Evolutionary conservation across 2,329 filamentous ascomycete genomes (phyloP).

Genomic region (Magnaporthales sp.): DNA sequence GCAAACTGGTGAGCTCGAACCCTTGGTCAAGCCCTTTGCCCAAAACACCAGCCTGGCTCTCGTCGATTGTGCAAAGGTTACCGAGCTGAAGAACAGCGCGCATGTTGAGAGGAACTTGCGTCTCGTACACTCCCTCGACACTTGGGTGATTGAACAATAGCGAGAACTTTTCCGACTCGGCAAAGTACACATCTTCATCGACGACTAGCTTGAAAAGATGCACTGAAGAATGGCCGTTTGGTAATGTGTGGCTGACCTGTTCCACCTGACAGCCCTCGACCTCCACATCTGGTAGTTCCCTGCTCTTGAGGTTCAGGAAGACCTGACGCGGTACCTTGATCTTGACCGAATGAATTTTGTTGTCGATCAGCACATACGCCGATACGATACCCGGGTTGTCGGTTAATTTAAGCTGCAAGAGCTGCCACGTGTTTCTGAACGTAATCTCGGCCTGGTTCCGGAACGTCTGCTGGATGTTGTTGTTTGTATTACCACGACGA

Average conservation of each 20-base stretch:
- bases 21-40: conserved; percentile 89
- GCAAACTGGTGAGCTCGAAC: conserved; percentile 75
- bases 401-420: conserved; percentile 77
- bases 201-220: conserved; percentile 93
- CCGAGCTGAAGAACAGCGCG: conserved; percentile 84
- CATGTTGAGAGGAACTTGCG: conserved; percentile 77
- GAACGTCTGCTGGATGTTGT: conserved; percentile 62
- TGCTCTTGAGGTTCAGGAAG: conserved; percentile 83
- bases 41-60: conserved; percentile 79
- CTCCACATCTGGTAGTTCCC: conserved; percentile 80
- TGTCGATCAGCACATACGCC: conserved; percentile 87
- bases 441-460: conserved; percentile 85
- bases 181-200: conserved; percentile 78
- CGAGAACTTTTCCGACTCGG: conserved; percentile 74
- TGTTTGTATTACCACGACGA: conserved; percentile 55
- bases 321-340: conserved; percentile 83
- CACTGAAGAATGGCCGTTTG: conserved; percentile 88
- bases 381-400: conserved; percentile 79
- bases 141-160: conserved; percentile 84
- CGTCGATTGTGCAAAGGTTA: conserved; percentile 87
- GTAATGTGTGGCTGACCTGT: conserved; percentile 86
- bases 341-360: conserved; percentile 81
- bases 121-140: conserved; percentile 96
- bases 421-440: conserved; percentile 90
- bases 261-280: conserved; percentile 81